Percentiles rank a stretch among this genome's conserved stretches.
Evolutionary conservation across 495 filamentous ascomycete genomes (phyloP).

Genomic region (Daldinia decipiens): DNA sequence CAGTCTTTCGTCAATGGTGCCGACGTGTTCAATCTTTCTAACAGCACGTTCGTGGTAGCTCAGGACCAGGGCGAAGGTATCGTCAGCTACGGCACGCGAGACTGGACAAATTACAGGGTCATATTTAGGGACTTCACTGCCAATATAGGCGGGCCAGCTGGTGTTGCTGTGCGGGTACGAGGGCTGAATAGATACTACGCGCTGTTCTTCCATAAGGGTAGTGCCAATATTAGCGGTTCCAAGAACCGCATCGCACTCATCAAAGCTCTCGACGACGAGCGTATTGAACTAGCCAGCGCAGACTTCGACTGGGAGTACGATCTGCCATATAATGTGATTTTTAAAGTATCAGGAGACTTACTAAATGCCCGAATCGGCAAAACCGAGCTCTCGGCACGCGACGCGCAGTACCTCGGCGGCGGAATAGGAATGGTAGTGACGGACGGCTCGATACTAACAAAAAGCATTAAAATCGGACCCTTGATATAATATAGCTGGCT

Average conservation of each 20-base stretch:
- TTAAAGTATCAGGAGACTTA: conserved; percentile 17
- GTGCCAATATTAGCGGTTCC: neutral
- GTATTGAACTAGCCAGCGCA: conserved; percentile 19
- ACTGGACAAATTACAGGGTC: conserved; percentile 45
- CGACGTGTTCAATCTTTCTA: conserved; percentile 29
- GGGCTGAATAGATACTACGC: conserved; percentile 48
- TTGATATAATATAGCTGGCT: neutral
- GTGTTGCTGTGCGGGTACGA: conserved; percentile 40
- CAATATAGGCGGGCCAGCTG: conserved; percentile 35
- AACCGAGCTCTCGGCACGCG: conserved; percentile 14
- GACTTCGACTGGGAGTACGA: conserved; percentile 43
- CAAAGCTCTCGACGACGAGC: conserved; percentile 38
- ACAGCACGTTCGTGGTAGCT: conserved; percentile 31
- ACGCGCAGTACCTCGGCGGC: conserved; percentile 33
- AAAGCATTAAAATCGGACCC: conserved; percentile 27
- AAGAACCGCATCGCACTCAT: conserved; percentile 21
- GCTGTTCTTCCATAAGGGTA: conserved; percentile 18
- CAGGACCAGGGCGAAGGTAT: conserved; percentile 46
- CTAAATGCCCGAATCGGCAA: conserved; percentile 27
- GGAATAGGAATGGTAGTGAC: conserved; percentile 41
- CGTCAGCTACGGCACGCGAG: conserved; percentile 46
- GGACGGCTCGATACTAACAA: conserved; percentile 36
- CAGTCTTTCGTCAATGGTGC: conserved; percentile 44
- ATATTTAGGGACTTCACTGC: conserved; percentile 29
- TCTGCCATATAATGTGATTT: conserved; percentile 27